Percentiles rank a stretch among this genome's conserved stretches.
Conservation (phyloP, 2,329 filamentous ascomycete species). For the Aspergillus ochraceus region DNA sequence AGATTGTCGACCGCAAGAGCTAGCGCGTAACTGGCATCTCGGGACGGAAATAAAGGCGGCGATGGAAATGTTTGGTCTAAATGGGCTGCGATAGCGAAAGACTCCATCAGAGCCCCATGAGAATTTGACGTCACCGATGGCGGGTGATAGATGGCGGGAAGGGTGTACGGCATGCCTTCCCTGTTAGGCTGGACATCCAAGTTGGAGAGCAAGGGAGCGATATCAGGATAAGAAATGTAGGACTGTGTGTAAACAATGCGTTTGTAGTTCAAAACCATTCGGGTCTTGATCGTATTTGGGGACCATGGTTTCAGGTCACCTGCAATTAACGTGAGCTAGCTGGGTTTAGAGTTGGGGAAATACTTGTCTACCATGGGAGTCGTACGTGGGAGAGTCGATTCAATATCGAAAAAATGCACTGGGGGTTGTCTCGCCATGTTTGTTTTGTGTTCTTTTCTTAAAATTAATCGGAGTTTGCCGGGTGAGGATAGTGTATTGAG, state of each 20-base stretch:
- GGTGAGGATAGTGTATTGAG: neutral
- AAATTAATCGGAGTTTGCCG: neutral
- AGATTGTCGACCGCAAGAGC: slow-evolving; percentile 22
- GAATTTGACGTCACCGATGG: slow-evolving; percentile 23
- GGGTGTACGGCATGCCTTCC: slow-evolving; percentile 25
- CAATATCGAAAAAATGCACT: slow-evolving; percentile 37
- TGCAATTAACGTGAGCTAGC: slow-evolving; percentile 11
- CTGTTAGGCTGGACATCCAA: slow-evolving; percentile 24
- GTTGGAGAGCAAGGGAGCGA: slow-evolving; percentile 26
- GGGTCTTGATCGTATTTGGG: slow-evolving; percentile 26
- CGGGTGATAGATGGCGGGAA: slow-evolving; percentile 35
- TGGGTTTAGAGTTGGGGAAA: neutral
- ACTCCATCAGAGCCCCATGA: slow-evolving; percentile 33
- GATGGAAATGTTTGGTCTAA: slow-evolving; percentile 31
- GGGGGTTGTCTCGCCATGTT: slow-evolving; percentile 25
- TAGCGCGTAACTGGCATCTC: slow-evolving; percentile 35
- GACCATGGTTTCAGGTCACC: slow-evolving; percentile 32
- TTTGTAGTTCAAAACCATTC: slow-evolving; percentile 29
- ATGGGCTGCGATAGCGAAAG: slow-evolving; percentile 32
- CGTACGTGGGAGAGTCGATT: slow-evolving; percentile 28
- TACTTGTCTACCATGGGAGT: neutral
- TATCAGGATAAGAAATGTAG: slow-evolving; percentile 30
- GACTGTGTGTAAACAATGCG: slow-evolving; percentile 27
- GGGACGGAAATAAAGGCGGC: slow-evolving; percentile 33
- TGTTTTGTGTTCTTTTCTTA: neutral